Evolutionary conservation across 345 rosid species (phyloP).

Genomic region (Salix viminalis): DNA sequence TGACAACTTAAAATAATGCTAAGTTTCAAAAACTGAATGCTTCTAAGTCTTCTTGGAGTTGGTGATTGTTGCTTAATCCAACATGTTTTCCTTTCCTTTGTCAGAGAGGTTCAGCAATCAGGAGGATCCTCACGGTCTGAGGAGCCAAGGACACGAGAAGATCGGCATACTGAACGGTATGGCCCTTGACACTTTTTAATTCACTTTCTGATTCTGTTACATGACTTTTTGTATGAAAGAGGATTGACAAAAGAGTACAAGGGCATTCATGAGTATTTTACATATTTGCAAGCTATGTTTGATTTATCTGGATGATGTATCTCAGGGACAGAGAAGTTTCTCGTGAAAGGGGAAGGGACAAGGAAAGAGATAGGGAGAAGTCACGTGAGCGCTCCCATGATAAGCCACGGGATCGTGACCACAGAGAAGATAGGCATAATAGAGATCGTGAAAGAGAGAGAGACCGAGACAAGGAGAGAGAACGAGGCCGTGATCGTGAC

Average conservation of each 20-base stretch:
- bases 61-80: background rate
- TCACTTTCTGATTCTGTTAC: background rate
- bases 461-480: constrained; percentile 54
- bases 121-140: constrained; percentile 61
- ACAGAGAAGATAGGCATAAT: constrained; percentile 75
- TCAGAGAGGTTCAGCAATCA: constrained; percentile 65
- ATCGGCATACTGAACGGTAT: constrained; percentile 59
- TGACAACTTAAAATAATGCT: background rate
- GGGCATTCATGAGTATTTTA: background rate
- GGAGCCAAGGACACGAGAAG: constrained; percentile 81
- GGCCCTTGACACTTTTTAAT: background rate
- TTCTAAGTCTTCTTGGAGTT: background rate
- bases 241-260: background rate
- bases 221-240: background rate
- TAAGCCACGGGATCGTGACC: constrained; percentile 73
- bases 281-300: background rate
- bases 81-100: background rate
- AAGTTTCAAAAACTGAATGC: background rate
- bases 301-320: constrained; percentile 12
- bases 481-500: constrained; percentile 49
- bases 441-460: constrained; percentile 71
- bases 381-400: constrained; percentile 79
- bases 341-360: constrained; percentile 79
- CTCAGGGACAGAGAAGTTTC: constrained; percentile 53
- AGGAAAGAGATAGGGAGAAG: constrained; percentile 64